phyloP scores from a whole-genome alignment of 192 early-diverging fungal genomes.

The Podila epicladia region DNA sequence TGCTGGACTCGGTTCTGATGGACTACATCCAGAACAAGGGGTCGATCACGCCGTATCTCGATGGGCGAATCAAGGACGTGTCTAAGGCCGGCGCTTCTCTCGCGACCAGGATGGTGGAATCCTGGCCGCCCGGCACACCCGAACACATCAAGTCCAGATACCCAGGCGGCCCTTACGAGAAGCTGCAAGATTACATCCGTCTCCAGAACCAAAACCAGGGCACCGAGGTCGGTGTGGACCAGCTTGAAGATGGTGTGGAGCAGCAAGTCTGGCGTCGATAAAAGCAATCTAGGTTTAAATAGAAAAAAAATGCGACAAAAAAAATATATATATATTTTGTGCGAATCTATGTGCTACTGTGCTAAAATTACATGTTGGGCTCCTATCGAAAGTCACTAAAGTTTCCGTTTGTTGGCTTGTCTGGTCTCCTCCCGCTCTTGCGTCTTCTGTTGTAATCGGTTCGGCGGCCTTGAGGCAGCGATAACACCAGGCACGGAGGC shows the following conservation, averaged over 20 bases:
- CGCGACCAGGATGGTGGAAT: background rate
- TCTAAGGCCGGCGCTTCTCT: background rate
- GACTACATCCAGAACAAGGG: constrained; percentile 50
- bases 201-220: constrained; percentile 15
- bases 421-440: too few species aligned
- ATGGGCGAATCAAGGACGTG: constrained; percentile 47
- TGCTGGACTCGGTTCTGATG: constrained; percentile 40
- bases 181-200: constrained; percentile 16
- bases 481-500: too few species aligned
- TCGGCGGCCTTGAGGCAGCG: too few species aligned
- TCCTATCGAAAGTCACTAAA: too few species aligned
- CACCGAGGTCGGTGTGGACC: background rate
- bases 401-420: too few species aligned
- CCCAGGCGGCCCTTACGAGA: constrained; percentile 28
- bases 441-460: too few species aligned
- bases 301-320: background rate
- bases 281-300: background rate
- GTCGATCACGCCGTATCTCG: constrained; percentile 32
- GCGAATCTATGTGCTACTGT: too few species aligned
- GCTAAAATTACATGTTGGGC: too few species aligned
- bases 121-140: constrained; percentile 31
- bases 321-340: too few species aligned
- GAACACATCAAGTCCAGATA: constrained; percentile 37
- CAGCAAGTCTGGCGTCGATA: background rate
- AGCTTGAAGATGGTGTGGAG: background rate